Evolutionary conservation across 495 filamentous ascomycete species (phyloP), one percentile per base, ranked within the genome.

Genomic region (Astrothelium macrocarpum): DNA sequence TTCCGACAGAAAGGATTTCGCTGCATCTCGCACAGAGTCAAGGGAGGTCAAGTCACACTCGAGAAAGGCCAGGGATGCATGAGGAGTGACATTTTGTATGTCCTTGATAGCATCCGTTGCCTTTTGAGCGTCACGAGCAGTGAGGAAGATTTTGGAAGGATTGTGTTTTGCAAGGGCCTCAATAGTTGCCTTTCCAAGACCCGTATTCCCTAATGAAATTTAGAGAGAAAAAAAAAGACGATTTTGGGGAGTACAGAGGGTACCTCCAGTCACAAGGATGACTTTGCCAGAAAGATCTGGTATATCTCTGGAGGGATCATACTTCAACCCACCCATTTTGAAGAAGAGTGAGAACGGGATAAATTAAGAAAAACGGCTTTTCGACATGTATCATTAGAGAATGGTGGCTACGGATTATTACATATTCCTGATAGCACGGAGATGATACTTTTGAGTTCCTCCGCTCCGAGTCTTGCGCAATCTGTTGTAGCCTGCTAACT

Each of bases 41-140:
- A 71, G 64, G 32, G 65, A 67, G 9, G 60, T 62, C n/a, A 71
- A 62, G 42, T 71, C 67, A 59, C 64, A 66, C 49, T 36, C 43
- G 2, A 71, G 25, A 42, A 68, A 67, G 60, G 39, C 42, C 31
- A 70, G 26, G 23, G 34, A 39, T 10, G 59, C 60, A n/a, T 39
- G 11, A 23, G 64, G 66, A 20, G 49, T 28, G 29, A 25, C 36
- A 4, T 32, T 45, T 39, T 61, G 42, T 53, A 66, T 36, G n/a
- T 67, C 62, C 26, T 61, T 25, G 28, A 71, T 61, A 29, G 66
- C 59, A 10, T 39, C 56, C 12, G 62, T 32, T 1, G 67, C 69
- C 3, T 68, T 66, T 2, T 58, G 43, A 14, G 60, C 53, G 16
- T 49, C 58, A 7, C 69, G 65, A 42, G 64, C 69, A 7, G 67